Conservation (phyloP, 2,329 filamentous ascomycete species). For the Alternaria ventricosa region DNA sequence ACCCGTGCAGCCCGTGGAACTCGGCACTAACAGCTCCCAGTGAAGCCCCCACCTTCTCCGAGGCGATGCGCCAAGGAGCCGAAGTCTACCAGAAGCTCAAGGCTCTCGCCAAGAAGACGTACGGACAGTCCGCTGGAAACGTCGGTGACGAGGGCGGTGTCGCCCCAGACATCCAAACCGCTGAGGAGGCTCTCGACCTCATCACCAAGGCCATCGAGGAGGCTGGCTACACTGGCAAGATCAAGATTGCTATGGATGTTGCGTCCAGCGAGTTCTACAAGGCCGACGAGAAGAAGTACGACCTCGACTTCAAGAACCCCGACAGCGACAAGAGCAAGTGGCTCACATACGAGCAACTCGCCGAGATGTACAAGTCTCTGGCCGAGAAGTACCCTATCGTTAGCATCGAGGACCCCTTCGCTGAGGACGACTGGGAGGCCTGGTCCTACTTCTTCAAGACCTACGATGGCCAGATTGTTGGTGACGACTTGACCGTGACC, state of each 20-base stretch:
- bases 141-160: conserved; percentile 99
- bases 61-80: conserved; percentile 93
- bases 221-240: conserved; percentile 92
- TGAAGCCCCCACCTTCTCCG: conserved; percentile 86
- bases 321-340: conserved; percentile 95
- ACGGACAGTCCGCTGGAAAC: conserved; percentile 97
- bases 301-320: conserved; percentile 99
- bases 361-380: conserved; percentile 86
- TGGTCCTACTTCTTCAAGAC: conserved; percentile 99
- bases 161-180: conserved; percentile 96
- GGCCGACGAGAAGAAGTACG: conserved; percentile 94
- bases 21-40: conserved; percentile 51
- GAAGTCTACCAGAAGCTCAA: conserved; percentile 99
- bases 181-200: conserved; percentile 95
- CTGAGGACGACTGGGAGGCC: conserved; percentile 99
- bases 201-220: conserved; percentile 94
- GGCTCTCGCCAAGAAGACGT: conserved; percentile 97
- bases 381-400: conserved; percentile 97
- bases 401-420: conserved; percentile 98
- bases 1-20: not conserved
- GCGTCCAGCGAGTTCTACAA: conserved; percentile 99
- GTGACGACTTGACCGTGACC: conserved; percentile 98
- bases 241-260: conserved; percentile 99
- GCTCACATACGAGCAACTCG: conserved; percentile 98
- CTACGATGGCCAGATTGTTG: conserved; percentile 97